Base-by-base conservation (phyloP, 2,329 filamentous ascomycete genomes). In the Pestalotiopsis sp. region DNA sequence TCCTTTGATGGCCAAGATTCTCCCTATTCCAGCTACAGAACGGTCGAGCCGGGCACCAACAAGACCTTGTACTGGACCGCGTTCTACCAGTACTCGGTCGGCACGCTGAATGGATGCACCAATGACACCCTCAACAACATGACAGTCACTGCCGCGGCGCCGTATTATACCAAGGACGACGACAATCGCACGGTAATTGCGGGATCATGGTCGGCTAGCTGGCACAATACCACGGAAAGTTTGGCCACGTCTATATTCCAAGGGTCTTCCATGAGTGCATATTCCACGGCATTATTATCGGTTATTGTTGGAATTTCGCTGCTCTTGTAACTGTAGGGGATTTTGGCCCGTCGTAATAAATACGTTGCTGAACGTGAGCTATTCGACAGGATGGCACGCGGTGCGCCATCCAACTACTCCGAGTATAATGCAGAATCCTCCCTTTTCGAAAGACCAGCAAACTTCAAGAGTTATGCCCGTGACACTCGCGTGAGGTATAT, bases 111-210 rank as follows among this genome's bases (percentile, higher is more conserved):
- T 52, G 41, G 41, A 23, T 65, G 62, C 27, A 25, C 62, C 38
- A 66, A 68, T 66, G 61, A 68, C 36, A 68, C 66, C 20, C 62
- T 68, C 25, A 65, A 69, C 36, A 66, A 69, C 27, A 52, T 14
- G 23, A 69, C 45, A n/a, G 27, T 67, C 14, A 59, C 52, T 5
- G 66, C 68, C 14, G 38, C 66, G 61, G 68, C 66, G 27, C 62
- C 68, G 20, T 66, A 68, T 31, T 40, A 63, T 57, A 64, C 49
- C n/a, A 14, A n/a, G 27, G 40, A 58, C 57, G 20, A 65, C 7
- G 12, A 41, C 11, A 63, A 63, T 25, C 31, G 20, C 11, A 63
- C 60, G 2, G 14, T 63, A 12, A 41, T 63, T 13, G 60, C 60
- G 14, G 60, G 60, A n/a, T 31, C 60, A 13, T 63, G 60, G 60